phyloP scores from a whole-genome alignment of 331 rosid genomes.

The Pyracantha coccinea region DNA sequence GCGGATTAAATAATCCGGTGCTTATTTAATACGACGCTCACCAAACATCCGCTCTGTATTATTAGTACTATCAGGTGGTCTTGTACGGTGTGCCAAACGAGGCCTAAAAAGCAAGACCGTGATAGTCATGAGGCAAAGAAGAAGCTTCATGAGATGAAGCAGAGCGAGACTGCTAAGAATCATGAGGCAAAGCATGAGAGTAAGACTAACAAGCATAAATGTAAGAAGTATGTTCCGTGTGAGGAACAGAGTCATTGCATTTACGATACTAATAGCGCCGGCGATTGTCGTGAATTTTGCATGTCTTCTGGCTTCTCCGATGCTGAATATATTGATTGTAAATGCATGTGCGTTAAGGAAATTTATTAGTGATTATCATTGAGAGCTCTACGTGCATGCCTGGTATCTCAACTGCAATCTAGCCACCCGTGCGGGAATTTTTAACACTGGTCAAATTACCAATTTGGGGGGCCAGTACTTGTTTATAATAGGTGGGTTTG shows the following conservation, averaged over 20 bases:
- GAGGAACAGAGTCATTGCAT: background rate
- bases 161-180: background rate
- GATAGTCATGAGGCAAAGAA: background rate
- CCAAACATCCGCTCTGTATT: no score
- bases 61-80: no score
- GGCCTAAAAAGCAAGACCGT: background rate
- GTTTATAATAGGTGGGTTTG: no score
- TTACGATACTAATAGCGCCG: background rate
- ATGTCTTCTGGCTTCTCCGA: background rate
- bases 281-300: background rate
- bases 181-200: background rate
- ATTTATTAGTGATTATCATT: background rate
- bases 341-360: background rate
- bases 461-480: background rate
- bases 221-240: background rate
- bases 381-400: background rate
- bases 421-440: background rate
- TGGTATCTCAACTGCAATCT: background rate
- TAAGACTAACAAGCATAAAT: background rate
- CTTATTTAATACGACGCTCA: no score
- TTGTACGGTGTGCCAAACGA: no score
- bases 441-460: background rate
- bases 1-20: no score
- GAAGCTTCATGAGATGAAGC: background rate
- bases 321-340: background rate